Base-by-base conservation (phyloP, 129 eudicot species). In the Flaveria linearis region DNA sequence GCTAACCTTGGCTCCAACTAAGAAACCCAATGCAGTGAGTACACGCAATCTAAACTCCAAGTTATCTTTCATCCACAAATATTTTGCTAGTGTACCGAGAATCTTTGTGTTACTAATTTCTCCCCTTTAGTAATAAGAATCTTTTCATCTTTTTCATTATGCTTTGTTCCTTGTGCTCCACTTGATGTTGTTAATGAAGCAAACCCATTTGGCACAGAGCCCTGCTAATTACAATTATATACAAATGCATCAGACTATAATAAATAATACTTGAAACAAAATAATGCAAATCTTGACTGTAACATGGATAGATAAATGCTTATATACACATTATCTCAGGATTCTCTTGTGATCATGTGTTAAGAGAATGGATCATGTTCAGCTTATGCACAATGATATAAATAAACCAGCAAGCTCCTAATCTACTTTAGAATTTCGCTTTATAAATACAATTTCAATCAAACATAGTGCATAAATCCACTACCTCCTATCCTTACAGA, bases 1-100 rank as follows among this genome's bases (percentile, higher is more conserved):
- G 20, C 81, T 80, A 25, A 91, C 99, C 92, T 94, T 94, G 72
- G 97, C 99, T 36, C 96, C 97, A 82, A 94, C 87, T 61, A 94
- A 80, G 69, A 94, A 88, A 71, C 94, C 96, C 69, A 94, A 50
- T 13, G 99, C 97, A 28, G 90, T 86, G 33, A 94, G 15, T 3
- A 94, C 97, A 69, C 99, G 88, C 9, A 89, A 18, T 70, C 97
- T 87, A 77, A 91, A 94, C 80, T 94, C 99, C 76, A 81, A 43
- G 79, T 91, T 94, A 82, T 94, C 99, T 78, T 83, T 91, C 89
- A 86, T 87, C 99, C 99, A 94, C 70, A 94, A 78, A 86, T 86
- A 87, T 75, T 89, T 91, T 0, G 88, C 92, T 7, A 94, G 89
- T 39, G 93, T 89, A 16, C 82, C 64, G 50, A 94, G 90, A 74